These are phyloP conservation scores for Phytophthora rubi DNA, from an alignment of 352 stramenopile species.

Conservation along the genomic window DNA sequence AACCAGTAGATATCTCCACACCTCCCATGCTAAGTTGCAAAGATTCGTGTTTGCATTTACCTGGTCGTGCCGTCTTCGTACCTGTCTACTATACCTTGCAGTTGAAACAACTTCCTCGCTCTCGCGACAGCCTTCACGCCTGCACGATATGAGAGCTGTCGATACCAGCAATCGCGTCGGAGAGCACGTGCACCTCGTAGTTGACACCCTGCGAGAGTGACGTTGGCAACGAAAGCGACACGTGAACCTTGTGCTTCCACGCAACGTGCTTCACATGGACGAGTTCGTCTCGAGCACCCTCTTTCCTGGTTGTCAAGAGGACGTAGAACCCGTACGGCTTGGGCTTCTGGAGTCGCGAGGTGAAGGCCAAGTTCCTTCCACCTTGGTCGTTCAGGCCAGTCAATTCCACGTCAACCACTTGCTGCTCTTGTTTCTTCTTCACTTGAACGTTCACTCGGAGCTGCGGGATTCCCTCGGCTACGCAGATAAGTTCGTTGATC, in stretches of 20 bases:
- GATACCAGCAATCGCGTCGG: conserved; percentile 61
- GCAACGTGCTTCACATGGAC: conserved; percentile 71
- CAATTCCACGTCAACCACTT: conserved; percentile 47
- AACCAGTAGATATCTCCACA: conserved; percentile 21
- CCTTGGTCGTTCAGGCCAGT: conserved; percentile 39
- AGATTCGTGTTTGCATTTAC: conserved; percentile 22
- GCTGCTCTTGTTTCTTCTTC: conserved; percentile 33
- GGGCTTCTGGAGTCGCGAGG: conserved; percentile 61
- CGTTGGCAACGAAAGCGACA: conserved; percentile 39
- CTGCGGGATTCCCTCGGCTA: conserved; percentile 51
- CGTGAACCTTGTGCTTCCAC: conserved; percentile 49
- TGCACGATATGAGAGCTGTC: conserved; percentile 36
- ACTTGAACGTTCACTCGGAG: conserved; percentile 38
- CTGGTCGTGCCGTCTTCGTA: conserved; percentile 2
- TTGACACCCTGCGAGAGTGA: conserved; percentile 1
- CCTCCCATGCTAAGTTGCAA: conserved; percentile 15
- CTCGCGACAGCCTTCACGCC: not conserved
- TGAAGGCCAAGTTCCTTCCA: conserved; percentile 41
- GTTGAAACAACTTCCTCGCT: not conserved
- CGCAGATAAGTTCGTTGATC: conserved; percentile 53
- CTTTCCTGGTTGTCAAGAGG: conserved; percentile 46
- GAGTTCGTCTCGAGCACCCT: conserved; percentile 28
- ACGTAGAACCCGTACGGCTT: conserved; percentile 81
- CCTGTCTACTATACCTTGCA: not conserved
- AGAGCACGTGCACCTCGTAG: conserved; percentile 52